These are phyloP conservation scores for Aspergillus sojae DNA, from an alignment of 2,329 filamentous ascomycete species.

Conservation along the genomic window DNA sequence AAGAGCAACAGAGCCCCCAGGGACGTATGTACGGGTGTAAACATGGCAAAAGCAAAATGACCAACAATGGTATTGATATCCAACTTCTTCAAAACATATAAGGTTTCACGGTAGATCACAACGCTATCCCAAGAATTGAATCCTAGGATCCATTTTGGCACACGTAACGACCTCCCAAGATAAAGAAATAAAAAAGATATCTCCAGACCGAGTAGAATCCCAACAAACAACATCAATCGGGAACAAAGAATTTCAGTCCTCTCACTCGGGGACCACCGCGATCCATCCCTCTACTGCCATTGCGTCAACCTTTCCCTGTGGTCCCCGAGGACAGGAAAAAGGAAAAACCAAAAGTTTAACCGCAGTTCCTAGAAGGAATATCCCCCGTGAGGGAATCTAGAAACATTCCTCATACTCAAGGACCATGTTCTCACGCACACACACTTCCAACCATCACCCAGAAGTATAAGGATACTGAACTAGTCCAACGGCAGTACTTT, in stretches of 20 bases:
- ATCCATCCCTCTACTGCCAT: not conserved
- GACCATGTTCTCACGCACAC: no score
- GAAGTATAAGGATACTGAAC: not conserved
- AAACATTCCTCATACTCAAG: not conserved
- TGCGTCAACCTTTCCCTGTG: conserved; percentile 6
- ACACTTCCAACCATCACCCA: not conserved
- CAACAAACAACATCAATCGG: not conserved
- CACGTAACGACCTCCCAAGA: not conserved
- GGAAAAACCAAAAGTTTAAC: not conserved
- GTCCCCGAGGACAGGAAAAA: conserved; percentile 3
- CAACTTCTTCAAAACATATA: not conserved
- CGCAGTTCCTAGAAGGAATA: not conserved
- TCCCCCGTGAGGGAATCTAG: no score
- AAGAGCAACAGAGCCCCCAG: conserved; percentile 55
- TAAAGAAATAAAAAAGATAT: not conserved
- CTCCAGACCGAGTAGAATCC: not conserved
- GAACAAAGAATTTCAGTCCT: not conserved
- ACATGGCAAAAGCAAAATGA: conserved; percentile 42
- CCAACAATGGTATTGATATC: not conserved
- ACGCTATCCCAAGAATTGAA: not conserved
- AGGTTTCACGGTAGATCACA: not conserved
- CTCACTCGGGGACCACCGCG: conserved; percentile 3
- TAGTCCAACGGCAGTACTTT: not conserved
- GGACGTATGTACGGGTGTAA: conserved; percentile 56
- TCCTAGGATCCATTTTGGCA: not conserved